A percentile compares a stretch with the other conserved stretches of the same genome.
phyloP scores from a whole-genome alignment of 208 protist genomes.

The Herpetomonas tarakana region DNA sequence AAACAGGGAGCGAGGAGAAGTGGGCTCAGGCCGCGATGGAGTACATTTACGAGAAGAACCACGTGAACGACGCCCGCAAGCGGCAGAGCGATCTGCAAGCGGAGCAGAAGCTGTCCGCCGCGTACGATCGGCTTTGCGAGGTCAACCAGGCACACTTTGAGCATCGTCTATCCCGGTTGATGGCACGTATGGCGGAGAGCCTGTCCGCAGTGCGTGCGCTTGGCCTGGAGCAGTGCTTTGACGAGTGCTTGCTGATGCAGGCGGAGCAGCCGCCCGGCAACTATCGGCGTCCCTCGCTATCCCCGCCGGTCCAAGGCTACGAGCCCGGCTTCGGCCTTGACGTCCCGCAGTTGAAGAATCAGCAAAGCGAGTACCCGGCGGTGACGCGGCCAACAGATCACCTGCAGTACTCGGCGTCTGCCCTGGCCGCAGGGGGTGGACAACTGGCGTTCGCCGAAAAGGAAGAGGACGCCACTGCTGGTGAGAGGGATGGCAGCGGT shows the following conservation, averaged over 20 bases:
- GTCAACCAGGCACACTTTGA: conserved; percentile 52
- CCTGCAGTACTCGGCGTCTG: conserved; percentile 31
- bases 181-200: conserved; percentile 60
- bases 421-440: not conserved
- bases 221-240: conserved; percentile 36
- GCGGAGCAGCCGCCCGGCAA: conserved; percentile 71
- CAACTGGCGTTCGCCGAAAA: not conserved
- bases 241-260: conserved; percentile 70
- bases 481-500: too few species aligned
- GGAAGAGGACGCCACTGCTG: not conserved
- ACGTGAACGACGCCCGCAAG: conserved; percentile 78
- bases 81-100: conserved; percentile 69
- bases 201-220: conserved; percentile 63
- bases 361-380: conserved; percentile 75
- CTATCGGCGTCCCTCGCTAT: conserved; percentile 68
- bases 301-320: conserved; percentile 74
- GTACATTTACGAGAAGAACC: conserved; percentile 87
- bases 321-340: conserved; percentile 85
- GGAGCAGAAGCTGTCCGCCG: conserved; percentile 57
- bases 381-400: conserved; percentile 49
- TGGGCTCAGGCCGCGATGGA: conserved; percentile 87
- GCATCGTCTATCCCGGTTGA: conserved; percentile 38
- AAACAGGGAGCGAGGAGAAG: conserved; percentile 82
- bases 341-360: conserved; percentile 76
- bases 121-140: conserved; percentile 69